Evolutionary conservation across 2,329 filamentous ascomycete genomes (phyloP).

Genomic region (Cercospora janseana): DNA sequence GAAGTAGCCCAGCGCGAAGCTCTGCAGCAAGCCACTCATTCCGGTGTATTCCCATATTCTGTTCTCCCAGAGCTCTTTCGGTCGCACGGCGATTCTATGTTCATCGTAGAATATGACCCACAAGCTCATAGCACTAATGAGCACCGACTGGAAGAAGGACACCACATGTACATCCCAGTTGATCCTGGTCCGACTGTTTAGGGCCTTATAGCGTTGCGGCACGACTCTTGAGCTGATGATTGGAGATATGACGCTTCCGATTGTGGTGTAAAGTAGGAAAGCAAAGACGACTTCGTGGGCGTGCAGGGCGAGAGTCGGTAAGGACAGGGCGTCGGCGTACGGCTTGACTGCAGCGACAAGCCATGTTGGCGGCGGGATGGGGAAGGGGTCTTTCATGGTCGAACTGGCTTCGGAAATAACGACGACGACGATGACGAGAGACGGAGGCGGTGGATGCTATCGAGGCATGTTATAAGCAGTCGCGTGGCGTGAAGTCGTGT

Average conservation of each 20-base stretch:
- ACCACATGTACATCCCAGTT: conserved; percentile 88
- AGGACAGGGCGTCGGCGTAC: conserved; percentile 59
- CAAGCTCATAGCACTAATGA: conserved; percentile 71
- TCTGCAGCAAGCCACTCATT: conserved; percentile 68
- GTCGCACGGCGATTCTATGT: conserved; percentile 54
- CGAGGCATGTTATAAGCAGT: conserved; percentile 19
- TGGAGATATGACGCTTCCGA: conserved; percentile 67
- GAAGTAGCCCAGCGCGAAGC: conserved; percentile 77
- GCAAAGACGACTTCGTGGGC: conserved; percentile 72
- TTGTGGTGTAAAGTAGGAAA: conserved; percentile 65
- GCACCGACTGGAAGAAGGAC: conserved; percentile 71
- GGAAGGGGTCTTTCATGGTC: conserved; percentile 72
- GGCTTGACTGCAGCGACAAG: conserved; percentile 59
- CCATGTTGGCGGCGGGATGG: conserved; percentile 57
- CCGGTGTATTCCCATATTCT: conserved; percentile 73
- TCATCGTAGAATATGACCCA: conserved; percentile 69
- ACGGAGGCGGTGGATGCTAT: conserved; percentile 4
- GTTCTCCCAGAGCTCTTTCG: conserved; percentile 61
- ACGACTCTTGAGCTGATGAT: conserved; percentile 61
- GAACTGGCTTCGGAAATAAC: too few relatives aligned
- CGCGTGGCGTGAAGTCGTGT: conserved; percentile 7
- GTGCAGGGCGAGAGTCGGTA: conserved; percentile 70
- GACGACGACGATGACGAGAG: conserved; percentile 10
- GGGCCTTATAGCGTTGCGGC: conserved; percentile 60
- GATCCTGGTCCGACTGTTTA: conserved; percentile 63